A percentile compares a stretch with the other conserved stretches of the same genome.
Conservation (phyloP, 2,329 filamentous ascomycete genomes). For the Didymella exigua region DNA sequence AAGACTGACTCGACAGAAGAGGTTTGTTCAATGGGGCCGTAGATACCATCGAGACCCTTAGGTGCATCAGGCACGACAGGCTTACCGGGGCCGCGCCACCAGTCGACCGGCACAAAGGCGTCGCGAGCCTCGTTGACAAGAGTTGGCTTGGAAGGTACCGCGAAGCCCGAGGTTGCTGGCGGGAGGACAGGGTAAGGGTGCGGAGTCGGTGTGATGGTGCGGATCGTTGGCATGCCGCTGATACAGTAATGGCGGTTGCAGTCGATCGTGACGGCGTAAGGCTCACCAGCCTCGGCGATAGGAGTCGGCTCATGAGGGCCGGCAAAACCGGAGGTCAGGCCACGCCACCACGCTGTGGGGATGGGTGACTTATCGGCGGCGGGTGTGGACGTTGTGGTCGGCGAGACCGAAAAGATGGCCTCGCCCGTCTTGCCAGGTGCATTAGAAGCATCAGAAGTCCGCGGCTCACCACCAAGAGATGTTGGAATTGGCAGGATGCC, state of each 20-base stretch:
- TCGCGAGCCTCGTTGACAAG: background rate
- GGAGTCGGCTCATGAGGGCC: background rate
- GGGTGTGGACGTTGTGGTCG: background rate
- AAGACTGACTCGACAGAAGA: background rate
- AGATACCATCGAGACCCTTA: background rate
- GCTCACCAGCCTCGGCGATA: background rate
- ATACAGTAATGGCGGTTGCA: background rate
- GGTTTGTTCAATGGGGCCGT: background rate
- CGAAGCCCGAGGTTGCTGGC: background rate
- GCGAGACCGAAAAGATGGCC: background rate
- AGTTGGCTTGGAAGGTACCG: background rate
- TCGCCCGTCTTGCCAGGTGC: background rate
- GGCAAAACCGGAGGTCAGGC: background rate
- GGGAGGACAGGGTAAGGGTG: background rate
- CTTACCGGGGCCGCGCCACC: constrained; percentile 1
- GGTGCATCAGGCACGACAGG: background rate
- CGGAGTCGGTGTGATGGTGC: background rate
- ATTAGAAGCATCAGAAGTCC: background rate
- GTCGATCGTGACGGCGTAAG: background rate
- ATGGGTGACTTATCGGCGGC: background rate
- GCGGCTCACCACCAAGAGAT: background rate
- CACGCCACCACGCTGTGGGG: background rate
- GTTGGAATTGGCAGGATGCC: background rate
- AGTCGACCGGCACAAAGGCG: background rate
- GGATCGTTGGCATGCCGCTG: background rate